Percentiles rank a stretch among this genome's conserved stretches.
Conservation (phyloP, 148 eudicot genomes). For the Fagopyrum homotropicum region DNA sequence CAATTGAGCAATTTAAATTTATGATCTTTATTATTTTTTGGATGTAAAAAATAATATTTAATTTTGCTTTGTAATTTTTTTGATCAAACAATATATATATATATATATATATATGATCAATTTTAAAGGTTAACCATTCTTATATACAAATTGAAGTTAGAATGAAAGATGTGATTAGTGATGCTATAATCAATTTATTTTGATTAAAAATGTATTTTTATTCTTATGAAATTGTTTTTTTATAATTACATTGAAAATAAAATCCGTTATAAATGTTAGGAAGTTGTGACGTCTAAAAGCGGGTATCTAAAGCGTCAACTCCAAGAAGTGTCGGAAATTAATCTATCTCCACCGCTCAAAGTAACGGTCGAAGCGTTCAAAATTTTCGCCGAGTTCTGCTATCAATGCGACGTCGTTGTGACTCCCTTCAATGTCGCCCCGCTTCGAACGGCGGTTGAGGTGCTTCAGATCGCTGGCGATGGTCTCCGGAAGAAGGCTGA, state of each 20-base stretch:
- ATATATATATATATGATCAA: too few species aligned
- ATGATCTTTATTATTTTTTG: too few species aligned
- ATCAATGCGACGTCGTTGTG: slow-evolving; percentile 38
- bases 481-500: slow-evolving; percentile 49
- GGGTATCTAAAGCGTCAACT: slow-evolving; percentile 60
- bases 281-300: slow-evolving; percentile 43
- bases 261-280: slow-evolving; percentile 26
- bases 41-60: too few species aligned
- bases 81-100: too few species aligned
- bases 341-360: slow-evolving; percentile 62
- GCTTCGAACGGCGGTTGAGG: slow-evolving; percentile 49
- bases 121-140: too few species aligned
- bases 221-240: too few species aligned
- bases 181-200: too few species aligned
- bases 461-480: slow-evolving; percentile 39
- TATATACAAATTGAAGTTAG: too few species aligned
- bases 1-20: too few species aligned
- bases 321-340: slow-evolving; percentile 34
- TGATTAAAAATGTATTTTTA: background rate
- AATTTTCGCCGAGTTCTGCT: slow-evolving; percentile 60
- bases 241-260: background rate
- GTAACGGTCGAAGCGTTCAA: slow-evolving; percentile 58
- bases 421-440: slow-evolving; percentile 66
- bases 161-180: too few species aligned
- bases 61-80: too few species aligned